Evolutionary conservation across 257 asterid genomes (phyloP), one percentile per base, ranked within the genome.

Genomic region (Fraxinus pennsylvanica): DNA sequence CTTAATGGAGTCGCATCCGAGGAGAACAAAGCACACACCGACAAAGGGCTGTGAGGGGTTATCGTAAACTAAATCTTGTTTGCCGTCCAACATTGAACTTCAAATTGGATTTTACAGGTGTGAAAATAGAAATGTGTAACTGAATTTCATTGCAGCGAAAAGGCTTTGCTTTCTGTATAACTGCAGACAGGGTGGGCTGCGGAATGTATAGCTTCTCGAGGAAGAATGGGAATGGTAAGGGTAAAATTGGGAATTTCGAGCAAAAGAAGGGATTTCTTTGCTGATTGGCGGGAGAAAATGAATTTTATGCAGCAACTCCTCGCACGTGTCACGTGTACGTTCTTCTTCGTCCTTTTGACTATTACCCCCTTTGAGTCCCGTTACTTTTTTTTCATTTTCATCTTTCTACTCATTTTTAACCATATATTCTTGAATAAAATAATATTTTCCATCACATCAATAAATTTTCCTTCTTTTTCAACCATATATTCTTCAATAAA

Each of bases 21-120:
- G 33, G 5, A 96, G 95, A 74, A 90, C 69, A 73, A 90, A 96
- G 6, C 88, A 84, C 74, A 91, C 87, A 35, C 94, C 96, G 3
- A 21, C 36, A 77, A 96, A 93, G 22, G 85, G 59, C 74, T 75
- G 85, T 0, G 87, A 57, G 0, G 85, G 75, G 35, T 85, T 88
- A 0, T 87, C 90, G 41, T 80, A 73, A 19, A 70, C 81, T 65
- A 82, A 78, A 22, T 66, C 61, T 52, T 80, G 86, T 65, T 76
- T 82, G 78, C 81, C 81, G 47, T 78, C 89, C 81, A 75, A 63
- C 88, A 85, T 80, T 68, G 77, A 68, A 76, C 75, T n/a, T 72
- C 79, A 33, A 78, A 21, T 3, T 22, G 74, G 9, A 41, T 27
- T 71, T 25, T 43, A 74, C 33, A 38, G 79, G 78, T 4, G 38